Evolutionary conservation across 2,329 filamentous ascomycete species (phyloP).

Genomic region (Juglanconis sp.): DNA sequence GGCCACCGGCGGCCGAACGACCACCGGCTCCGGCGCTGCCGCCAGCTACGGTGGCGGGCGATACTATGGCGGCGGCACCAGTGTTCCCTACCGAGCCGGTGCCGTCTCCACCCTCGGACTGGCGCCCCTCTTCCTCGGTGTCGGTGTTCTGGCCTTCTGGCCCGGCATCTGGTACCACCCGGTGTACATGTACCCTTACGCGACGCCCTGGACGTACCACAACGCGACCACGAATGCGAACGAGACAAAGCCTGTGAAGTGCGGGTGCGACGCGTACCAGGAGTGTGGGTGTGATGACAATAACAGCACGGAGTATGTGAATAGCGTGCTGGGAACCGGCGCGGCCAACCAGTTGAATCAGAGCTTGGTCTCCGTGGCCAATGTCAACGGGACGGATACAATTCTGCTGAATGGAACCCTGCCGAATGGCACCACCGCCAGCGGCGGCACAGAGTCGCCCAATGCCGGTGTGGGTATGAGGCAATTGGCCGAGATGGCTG

Average conservation of each 20-base stretch:
- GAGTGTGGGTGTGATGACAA: slow-evolving; percentile 71
- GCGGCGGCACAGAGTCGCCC: slow-evolving; percentile 41
- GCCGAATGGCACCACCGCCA: slow-evolving; percentile 61
- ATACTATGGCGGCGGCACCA: slow-evolving; percentile 66
- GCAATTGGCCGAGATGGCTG: slow-evolving; percentile 35
- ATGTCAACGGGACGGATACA: slow-evolving; percentile 60
- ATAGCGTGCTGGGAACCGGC: slow-evolving; percentile 63
- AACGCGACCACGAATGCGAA: slow-evolving; percentile 50
- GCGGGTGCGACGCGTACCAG: slow-evolving; percentile 54
- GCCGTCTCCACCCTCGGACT: slow-evolving; percentile 47
- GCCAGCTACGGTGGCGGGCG: slow-evolving; percentile 59
- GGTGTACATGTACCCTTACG: slow-evolving; percentile 59
- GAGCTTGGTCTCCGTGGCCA: slow-evolving; percentile 57
- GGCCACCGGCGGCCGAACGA: slow-evolving; percentile 50
- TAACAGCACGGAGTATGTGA: slow-evolving; percentile 55
- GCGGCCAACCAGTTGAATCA: slow-evolving; percentile 59
- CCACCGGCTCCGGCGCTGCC: slow-evolving; percentile 53
- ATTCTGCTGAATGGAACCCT: slow-evolving; percentile 76
- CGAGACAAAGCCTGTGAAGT: slow-evolving; percentile 59
- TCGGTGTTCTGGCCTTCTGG: slow-evolving; percentile 55
- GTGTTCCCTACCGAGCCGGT: slow-evolving; percentile 59
- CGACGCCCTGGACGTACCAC: slow-evolving; percentile 45
- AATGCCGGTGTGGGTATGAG: slow-evolving; percentile 32
- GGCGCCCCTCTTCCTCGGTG: slow-evolving; percentile 42
- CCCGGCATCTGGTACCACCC: slow-evolving; percentile 63